A percentile compares a stretch with the other conserved stretches of the same genome.
phyloP scores from a whole-genome alignment of 2,329 filamentous ascomycete genomes.

The Cladobotryum mycophilum region DNA sequence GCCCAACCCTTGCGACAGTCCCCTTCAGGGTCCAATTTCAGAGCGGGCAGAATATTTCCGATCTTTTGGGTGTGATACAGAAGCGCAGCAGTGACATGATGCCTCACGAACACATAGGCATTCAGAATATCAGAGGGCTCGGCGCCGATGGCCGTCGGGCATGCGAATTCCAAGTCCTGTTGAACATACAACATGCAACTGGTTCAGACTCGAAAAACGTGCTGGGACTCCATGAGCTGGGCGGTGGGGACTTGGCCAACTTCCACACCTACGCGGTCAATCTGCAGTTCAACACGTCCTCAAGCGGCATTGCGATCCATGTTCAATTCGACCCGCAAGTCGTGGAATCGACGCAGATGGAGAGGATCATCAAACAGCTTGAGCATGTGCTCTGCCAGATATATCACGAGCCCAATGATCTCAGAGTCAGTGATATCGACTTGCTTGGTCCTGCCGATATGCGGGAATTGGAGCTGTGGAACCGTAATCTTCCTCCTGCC shows the following conservation, averaged over 20 bases:
- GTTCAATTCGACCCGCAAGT: no score
- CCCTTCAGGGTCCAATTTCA: background rate
- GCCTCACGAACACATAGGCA: background rate
- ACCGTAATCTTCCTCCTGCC: no score
- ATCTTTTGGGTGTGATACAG: background rate
- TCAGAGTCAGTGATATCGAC: background rate
- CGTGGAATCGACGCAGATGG: background rate
- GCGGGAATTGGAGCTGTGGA: background rate
- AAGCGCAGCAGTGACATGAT: background rate
- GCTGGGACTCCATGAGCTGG: no score
- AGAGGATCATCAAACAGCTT: background rate
- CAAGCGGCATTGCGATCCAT: no score
- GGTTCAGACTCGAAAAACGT: no score
- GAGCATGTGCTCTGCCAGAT: background rate
- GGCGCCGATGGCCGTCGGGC: background rate
- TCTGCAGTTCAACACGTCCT: no score
- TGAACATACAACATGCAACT: no score
- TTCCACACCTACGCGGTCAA: no score
- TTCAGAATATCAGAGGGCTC: background rate
- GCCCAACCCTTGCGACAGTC: background rate
- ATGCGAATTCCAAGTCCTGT: background rate
- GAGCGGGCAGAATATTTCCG: background rate
- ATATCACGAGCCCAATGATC: background rate
- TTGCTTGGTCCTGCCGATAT: background rate
- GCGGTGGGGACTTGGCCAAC: no score